Base-by-base conservation (phyloP, 2,329 filamentous ascomycete genomes). In the Alternaria atra region DNA sequence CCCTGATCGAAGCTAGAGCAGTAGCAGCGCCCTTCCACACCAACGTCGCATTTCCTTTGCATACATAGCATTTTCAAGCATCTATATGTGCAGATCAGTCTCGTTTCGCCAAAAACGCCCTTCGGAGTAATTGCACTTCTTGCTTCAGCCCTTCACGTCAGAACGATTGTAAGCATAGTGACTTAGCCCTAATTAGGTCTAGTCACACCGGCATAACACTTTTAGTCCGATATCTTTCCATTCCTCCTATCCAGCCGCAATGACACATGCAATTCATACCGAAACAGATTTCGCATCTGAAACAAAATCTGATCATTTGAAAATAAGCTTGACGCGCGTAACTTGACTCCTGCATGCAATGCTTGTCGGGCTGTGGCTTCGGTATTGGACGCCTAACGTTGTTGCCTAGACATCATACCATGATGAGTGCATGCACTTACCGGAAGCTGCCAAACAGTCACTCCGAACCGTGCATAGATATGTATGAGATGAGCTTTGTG, bases 371-470 rank as follows among this genome's bases (percentile, higher is more conserved):
- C 30, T 23, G 46, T 25, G 27, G 13, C 23, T 52, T 52, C 47
- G 55, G 55, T 30, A 25, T 57, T 57, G 55, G 55, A 40, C 48
- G 55, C 50, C 55, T 54, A 27, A 57, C 37, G 8, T 9, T 23
- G 23, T 17, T 40, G 42, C 20, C 30, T 54, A 37, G 46, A 5
- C 30, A 32, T 52, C 23, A 35, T n/a, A 52, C 50, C 13, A 37
- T 25, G 30, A 50, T 27, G 46, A 23, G 32, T 50, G 46, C 46
- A 37, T 6, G n/a, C 30, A 32, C 46, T 35, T 50, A 50, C 46
- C 13, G 27, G 13, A 35, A 25, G 20, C 13, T 20, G 20, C 20
- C 20, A 25, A 25, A 13, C 20, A 25, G 13, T 17, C 10, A 50
- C 46, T 50, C 46, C 46, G 46, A 50, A 35, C 20, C 20, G 23